Conservation (phyloP, 805 yeast genomes). For the Candida stauntonica region DNA sequence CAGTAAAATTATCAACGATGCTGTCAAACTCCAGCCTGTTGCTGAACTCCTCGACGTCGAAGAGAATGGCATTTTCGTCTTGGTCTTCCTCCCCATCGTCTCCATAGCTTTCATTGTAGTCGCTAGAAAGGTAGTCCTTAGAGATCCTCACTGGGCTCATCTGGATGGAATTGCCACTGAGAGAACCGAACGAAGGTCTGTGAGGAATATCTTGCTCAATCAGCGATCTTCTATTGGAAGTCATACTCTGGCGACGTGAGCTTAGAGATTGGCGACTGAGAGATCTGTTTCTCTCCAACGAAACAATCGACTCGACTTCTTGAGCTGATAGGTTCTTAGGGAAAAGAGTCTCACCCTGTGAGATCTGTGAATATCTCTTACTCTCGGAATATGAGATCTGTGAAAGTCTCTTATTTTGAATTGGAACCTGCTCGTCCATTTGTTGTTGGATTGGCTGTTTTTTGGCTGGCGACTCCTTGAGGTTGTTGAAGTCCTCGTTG, state of each 20-base stretch:
- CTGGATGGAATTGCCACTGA: conserved; percentile 9
- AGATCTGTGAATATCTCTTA: conserved; percentile 16
- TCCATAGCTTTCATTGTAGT: conserved; percentile 30
- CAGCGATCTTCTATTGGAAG: conserved; percentile 18
- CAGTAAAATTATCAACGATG: conserved; percentile 8
- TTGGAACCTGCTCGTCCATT: not conserved
- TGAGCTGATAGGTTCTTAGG: conserved; percentile 63
- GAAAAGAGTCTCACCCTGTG: conserved; percentile 56
- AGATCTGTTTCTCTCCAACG: conserved; percentile 62
- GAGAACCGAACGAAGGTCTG: conserved; percentile 10
- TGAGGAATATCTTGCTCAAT: conserved; percentile 19
- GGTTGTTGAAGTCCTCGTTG: conserved; percentile 26
- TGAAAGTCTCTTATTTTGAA: conserved; percentile 6
- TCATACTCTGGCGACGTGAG: conserved; percentile 23
- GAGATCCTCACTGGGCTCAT: conserved; percentile 13
- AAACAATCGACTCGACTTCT: conserved; percentile 71
- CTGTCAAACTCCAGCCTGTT: conserved; percentile 19
- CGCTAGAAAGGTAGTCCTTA: conserved; percentile 24
- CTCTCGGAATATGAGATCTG: conserved; percentile 7
- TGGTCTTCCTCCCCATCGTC: conserved; percentile 3
- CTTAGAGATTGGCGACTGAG: conserved; percentile 38
- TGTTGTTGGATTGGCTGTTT: not conserved
- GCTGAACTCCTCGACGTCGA: conserved; percentile 26
- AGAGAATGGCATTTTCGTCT: conserved; percentile 21
- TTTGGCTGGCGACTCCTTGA: conserved; percentile 1